Base-by-base conservation (phyloP, 257 asterid genomes). In the Marsdenia floribunda region DNA sequence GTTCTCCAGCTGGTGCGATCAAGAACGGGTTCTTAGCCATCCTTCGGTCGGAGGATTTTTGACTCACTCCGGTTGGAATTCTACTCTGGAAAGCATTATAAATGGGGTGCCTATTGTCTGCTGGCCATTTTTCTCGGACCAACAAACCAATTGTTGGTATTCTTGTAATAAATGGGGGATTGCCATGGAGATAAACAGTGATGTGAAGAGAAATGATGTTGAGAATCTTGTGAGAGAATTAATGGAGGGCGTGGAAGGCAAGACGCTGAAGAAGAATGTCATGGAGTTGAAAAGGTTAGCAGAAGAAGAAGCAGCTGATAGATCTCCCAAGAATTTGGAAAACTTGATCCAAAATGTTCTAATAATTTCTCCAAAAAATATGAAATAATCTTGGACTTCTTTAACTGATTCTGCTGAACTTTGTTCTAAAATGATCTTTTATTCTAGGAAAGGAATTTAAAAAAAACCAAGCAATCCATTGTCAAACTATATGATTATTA, bases 111-210 rank as follows among this genome's bases (percentile, higher is more conserved):
- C 96, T 0, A 86, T 90, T 90, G 69, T 88, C 0, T 88, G 90
- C 22, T 90, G 92, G 90, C 96, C 93, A 0, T 87, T 87, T 22
- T 88, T 88, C 47, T 87, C 90, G 0, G 96, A 90, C 6, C 92
- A 90, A 44, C 92, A 77, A 46, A 87, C 90, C 0, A 87, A 86
- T 5, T 87, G 89, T 59, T 77, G 87, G 92, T 82, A 47, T n/a
- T 78, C 83, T 64, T 89, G 92, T 60, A 66, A 18, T 0, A 26
- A 70, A 44, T 86, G 82, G 87, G 86, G 87, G 0, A 78, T 87
- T 0, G 88, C 90, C 0, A 79, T 83, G 88, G 90, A 87, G 75
- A 83, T 89, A n/a, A 81, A 83, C 22, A 80, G 47, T 40, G 75
- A 86, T 68, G 90, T 87, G 59, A 84, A 74, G 80, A 83, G 88